Evolutionary conservation across 495 filamentous ascomycete species (phyloP).

Genomic region (Penicillium waksmanii): DNA sequence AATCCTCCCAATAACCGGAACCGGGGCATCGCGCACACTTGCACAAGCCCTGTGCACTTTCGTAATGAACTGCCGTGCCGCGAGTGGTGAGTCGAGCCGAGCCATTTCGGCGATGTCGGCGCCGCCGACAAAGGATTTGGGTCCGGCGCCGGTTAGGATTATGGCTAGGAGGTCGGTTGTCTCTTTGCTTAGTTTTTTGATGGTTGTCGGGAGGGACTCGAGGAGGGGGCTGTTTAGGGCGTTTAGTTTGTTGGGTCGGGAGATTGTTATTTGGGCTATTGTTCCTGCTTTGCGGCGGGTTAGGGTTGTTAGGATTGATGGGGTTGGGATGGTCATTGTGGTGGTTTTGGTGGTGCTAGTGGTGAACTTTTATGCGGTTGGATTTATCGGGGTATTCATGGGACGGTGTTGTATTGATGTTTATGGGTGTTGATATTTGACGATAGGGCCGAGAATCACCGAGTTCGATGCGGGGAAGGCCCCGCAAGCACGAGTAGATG

Average conservation of each 20-base stretch:
- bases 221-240: slow-evolving; percentile 27
- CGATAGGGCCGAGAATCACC: slow-evolving; percentile 19
- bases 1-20: slow-evolving; percentile 26
- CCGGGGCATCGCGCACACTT: slow-evolving; percentile 22
- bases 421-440: neutral
- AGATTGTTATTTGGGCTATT: slow-evolving; percentile 29
- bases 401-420: neutral
- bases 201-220: slow-evolving; percentile 8
- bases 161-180: slow-evolving; percentile 24
- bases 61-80: slow-evolving; percentile 25
- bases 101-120: slow-evolving; percentile 29
- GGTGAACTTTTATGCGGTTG: neutral
- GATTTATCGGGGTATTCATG: too few species aligned
- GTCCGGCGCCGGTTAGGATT: slow-evolving; percentile 26
- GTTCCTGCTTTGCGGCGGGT: slow-evolving; percentile 19
- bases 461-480: slow-evolving; percentile 18
- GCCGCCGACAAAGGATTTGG: slow-evolving; percentile 30
- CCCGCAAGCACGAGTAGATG: slow-evolving; percentile 2
- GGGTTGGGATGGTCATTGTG: neutral
- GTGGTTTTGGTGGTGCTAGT: neutral
- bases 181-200: slow-evolving; percentile 6
- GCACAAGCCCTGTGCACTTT: slow-evolving; percentile 24
- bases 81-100: slow-evolving; percentile 12
- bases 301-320: slow-evolving; percentile 21
- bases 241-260: slow-evolving; percentile 29